phyloP scores from a whole-genome alignment of 2,329 filamentous ascomycete genomes.

The Microsporum audouinii region DNA sequence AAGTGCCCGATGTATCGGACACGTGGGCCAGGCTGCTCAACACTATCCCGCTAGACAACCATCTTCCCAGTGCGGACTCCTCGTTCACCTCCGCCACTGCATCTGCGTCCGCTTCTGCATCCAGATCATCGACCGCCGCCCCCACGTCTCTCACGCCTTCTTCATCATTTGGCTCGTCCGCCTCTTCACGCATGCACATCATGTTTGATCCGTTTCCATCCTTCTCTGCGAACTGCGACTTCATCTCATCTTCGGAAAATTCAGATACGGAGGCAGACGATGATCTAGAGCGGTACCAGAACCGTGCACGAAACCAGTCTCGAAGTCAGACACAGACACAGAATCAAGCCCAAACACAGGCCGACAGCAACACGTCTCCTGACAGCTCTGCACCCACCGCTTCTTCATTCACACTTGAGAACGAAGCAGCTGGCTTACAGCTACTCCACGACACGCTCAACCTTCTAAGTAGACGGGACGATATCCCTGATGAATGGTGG shows the following conservation, averaged over 20 bases:
- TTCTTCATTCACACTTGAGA: conserved; percentile 17
- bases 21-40: conserved; percentile 71
- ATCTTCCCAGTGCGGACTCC: conserved; percentile 66
- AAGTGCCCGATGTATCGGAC: conserved; percentile 40
- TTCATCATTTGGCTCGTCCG: conserved; percentile 16
- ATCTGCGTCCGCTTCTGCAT: conserved; percentile 14
- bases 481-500: conserved; percentile 79
- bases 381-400: not conserved
- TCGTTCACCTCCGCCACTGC: conserved; percentile 58
- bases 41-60: conserved; percentile 70
- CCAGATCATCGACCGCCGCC: conserved; percentile 18
- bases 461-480: conserved; percentile 56
- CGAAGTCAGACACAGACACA: not conserved
- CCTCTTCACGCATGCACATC: not conserved
- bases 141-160: conserved; percentile 34
- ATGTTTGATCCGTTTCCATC: conserved; percentile 6
- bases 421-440: conserved; percentile 35
- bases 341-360: conserved; percentile 14
- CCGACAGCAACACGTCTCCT: conserved; percentile 24
- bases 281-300: conserved; percentile 13
- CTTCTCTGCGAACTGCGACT: conserved; percentile 8
- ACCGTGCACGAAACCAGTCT: conserved; percentile 5
- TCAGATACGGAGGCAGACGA: conserved; percentile 21
- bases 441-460: conserved; percentile 64
- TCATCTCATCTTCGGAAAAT: conserved; percentile 8